Percentiles rank a stretch among this genome's conserved stretches.
Conservation (phyloP, 1,139 yeast species). For the Zygoascus sp. region DNA sequence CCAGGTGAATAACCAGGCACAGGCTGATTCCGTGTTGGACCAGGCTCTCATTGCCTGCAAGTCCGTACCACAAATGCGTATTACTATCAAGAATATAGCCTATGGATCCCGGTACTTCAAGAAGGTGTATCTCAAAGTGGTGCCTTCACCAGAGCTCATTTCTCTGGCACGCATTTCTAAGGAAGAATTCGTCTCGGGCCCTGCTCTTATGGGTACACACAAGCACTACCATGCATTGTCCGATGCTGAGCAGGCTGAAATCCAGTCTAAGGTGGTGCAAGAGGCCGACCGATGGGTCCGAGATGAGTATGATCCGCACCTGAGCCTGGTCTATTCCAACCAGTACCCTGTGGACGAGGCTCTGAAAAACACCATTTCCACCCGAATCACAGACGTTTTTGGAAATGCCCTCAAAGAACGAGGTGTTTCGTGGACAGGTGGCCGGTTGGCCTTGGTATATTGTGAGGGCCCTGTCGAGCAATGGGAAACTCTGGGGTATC, state of each 20-base stretch:
- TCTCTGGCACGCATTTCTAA: slow-evolving; percentile 67
- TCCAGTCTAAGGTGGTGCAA: slow-evolving; percentile 27
- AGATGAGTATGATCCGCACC: slow-evolving; percentile 64
- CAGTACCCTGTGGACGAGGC: slow-evolving; percentile 68
- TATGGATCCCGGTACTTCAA: slow-evolving; percentile 48
- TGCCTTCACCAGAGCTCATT: slow-evolving; percentile 52
- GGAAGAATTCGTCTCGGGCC: slow-evolving; percentile 55
- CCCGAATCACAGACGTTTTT: slow-evolving; percentile 65
- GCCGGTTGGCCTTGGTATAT: slow-evolving; percentile 61
- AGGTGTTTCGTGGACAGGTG: slow-evolving; percentile 56
- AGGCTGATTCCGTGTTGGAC: slow-evolving; percentile 56
- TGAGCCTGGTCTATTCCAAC: slow-evolving; percentile 67
- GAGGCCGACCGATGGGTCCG: slow-evolving; percentile 50
- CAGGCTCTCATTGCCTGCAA: slow-evolving; percentile 61
- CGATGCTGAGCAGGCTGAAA: slow-evolving; percentile 23
- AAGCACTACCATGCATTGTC: slow-evolving; percentile 29
- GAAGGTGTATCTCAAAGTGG: slow-evolving; percentile 59
- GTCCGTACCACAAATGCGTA: slow-evolving; percentile 33
- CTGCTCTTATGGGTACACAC: slow-evolving; percentile 30
- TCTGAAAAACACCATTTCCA: slow-evolving; percentile 58
- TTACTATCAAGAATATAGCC: slow-evolving; percentile 30
- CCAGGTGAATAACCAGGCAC: slow-evolving; percentile 41
- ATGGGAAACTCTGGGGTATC: slow-evolving; percentile 62
- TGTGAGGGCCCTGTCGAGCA: slow-evolving; percentile 74
- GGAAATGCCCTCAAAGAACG: slow-evolving; percentile 45